phyloP scores from a whole-genome alignment of 176 grass and related monocot genomes.

The Eremochloa ophiuroides region DNA sequence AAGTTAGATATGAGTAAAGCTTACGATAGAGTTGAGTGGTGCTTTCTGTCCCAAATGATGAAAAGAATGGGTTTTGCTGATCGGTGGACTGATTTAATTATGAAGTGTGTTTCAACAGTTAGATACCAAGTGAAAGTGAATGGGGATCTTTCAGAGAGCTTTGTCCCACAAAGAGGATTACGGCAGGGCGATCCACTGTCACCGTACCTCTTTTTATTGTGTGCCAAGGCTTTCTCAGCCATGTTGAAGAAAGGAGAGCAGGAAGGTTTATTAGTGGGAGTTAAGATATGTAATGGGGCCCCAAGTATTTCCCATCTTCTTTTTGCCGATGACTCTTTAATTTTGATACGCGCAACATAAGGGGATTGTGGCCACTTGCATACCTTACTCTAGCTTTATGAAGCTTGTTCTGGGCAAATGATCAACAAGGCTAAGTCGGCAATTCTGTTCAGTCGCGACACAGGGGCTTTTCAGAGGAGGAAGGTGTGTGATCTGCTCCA shows the following conservation, averaged over 20 bases:
- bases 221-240: background rate
- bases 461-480: accelerated
- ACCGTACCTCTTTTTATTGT: background rate
- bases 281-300: background rate
- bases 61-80: background rate
- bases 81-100: background rate
- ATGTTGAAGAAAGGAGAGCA: background rate
- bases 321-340: too few species aligned
- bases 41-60: background rate
- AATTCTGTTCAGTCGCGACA: background rate
- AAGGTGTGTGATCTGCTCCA: too few species aligned
- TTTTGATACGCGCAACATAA: too few species aligned
- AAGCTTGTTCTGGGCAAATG: background rate
- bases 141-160: background rate
- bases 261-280: background rate
- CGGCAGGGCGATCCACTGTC: background rate
- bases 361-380: background rate
- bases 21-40: background rate
- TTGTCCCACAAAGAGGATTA: accelerated
- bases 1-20: background rate
- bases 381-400: background rate
- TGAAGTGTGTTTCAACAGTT: background rate
- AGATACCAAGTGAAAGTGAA: background rate
- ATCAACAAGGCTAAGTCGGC: background rate
- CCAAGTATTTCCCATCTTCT: background rate